Conservation (phyloP, 2,329 filamentous ascomycete genomes). For the Rhynchosporium graminicola region DNA sequence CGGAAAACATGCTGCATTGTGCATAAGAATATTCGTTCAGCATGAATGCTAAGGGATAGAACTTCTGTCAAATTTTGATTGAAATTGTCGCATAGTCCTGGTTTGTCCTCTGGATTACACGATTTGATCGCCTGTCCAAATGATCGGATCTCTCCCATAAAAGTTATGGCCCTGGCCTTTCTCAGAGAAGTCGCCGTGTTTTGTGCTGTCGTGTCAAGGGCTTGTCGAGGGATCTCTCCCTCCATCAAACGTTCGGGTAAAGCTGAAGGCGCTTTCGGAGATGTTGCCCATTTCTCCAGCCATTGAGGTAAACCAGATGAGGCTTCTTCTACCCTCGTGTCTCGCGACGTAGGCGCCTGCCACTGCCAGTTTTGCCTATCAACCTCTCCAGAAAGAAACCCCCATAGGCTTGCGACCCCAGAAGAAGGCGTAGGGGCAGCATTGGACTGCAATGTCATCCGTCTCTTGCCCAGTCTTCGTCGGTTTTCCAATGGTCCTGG, state of each 20-base stretch:
- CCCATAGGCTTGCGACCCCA: constrained; percentile 28
- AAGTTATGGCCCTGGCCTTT: neutral
- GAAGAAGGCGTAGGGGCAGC: constrained; percentile 24
- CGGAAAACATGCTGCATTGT: constrained; percentile 22
- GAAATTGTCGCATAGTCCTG: constrained; percentile 28
- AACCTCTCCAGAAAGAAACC: constrained; percentile 27
- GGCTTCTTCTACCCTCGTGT: constrained; percentile 12
- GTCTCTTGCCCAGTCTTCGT: constrained; percentile 39
- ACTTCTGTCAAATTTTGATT: constrained; percentile 29
- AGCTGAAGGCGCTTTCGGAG: neutral
- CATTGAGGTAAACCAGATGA: constrained; percentile 28
- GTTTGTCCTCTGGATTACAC: neutral
- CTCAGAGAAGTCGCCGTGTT: neutral
- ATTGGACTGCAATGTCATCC: constrained; percentile 38
- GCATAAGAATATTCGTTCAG: constrained; percentile 20
- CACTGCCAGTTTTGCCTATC: constrained; percentile 38
- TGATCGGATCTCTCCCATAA: constrained; percentile 18
- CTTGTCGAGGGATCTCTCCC: no score
- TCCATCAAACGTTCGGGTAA: no score
- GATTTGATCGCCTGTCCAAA: constrained; percentile 24
- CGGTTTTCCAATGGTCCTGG: constrained; percentile 41
- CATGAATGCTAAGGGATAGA: constrained; percentile 31
- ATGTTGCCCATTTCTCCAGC: constrained; percentile 28
- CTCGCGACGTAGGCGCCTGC: constrained; percentile 35
- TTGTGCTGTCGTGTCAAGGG: neutral